Evolutionary conservation across 192 early-diverging fungal species (phyloP), one percentile per base, ranked within the genome.

Genomic region (Spizellomyces sp.): DNA sequence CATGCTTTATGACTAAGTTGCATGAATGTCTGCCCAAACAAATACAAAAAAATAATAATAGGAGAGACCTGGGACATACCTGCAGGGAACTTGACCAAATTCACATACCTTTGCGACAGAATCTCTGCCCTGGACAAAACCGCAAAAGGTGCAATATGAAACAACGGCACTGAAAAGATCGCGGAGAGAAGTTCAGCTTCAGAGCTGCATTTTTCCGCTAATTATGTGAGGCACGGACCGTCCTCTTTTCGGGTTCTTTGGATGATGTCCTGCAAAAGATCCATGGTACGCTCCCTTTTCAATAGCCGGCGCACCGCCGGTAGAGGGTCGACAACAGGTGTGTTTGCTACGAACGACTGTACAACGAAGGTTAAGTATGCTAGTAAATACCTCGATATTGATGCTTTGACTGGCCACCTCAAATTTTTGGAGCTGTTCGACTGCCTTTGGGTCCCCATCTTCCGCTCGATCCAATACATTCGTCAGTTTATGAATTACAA

Each of bases 401-500:
- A 54, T 54, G 14, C 50, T 54, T 54, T 19, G 17, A 54, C 12
- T 54, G 50, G 17, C 50, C 50, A 54, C 50, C 17, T 54, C 14
- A 19, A 54, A 54, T 2, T 54, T 54, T 54, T 12, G 17, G 5
- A 61, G 6, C 59, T 61, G 17, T 61, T 14, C 36, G 3, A 27
- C 42, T 15, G 59, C 59, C 4, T 15, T 42, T 9, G 14, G 14
- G 36, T 61, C 15, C 17, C 59, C 59, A 27, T 61, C 59, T 27
- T 61, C 42, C 14, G 59, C 59, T 41, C 42, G 17, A 14, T 61
- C 59, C 14, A 61, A 36, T 15, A 61, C n/a, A 61, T 41, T 42
- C 22, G 59, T 61, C 15, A 61, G 9, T 42, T 61, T 61, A 5
- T 61, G 59, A 19, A 61, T 42, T 41, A 61, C 59, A 19, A 61